Conservation (phyloP, 2,329 filamentous ascomycete genomes). For the Paecilomyces sp. region DNA sequence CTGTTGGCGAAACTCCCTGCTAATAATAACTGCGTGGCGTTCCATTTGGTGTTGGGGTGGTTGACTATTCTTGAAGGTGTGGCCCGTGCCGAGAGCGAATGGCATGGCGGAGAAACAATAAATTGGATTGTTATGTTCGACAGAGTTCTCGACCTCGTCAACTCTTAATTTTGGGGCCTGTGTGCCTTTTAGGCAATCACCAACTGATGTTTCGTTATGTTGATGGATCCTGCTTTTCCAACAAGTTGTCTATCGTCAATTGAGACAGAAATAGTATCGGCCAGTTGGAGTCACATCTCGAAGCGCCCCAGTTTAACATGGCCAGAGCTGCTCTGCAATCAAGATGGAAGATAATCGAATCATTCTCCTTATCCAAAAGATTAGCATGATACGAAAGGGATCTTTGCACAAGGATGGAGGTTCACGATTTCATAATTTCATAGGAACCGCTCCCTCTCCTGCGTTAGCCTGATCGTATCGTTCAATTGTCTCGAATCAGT, state of each 20-base stretch:
- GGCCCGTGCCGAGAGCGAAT: background rate
- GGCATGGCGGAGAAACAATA: background rate
- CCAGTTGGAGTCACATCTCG: too few species aligned
- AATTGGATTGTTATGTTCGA: background rate
- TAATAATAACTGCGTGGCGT: background rate
- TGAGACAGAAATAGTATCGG: too few species aligned
- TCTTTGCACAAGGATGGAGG: too few species aligned
- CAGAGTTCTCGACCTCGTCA: background rate
- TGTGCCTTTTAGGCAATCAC: background rate
- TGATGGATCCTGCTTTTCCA: background rate
- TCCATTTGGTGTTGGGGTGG: background rate
- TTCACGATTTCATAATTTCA: too few species aligned
- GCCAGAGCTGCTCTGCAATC: too few species aligned
- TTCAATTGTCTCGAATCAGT: too few species aligned
- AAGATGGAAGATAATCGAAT: too few species aligned
- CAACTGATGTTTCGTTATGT: background rate
- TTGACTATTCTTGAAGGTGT: background rate
- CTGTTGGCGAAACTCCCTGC: background rate
- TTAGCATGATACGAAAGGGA: too few species aligned
- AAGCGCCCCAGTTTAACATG: too few species aligned
- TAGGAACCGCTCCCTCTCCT: too few species aligned
- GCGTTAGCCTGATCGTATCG: too few species aligned
- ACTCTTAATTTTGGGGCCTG: background rate
- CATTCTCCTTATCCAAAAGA: too few species aligned
- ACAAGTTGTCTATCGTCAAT: background rate